A percentile compares a stretch with the other conserved stretches of the same genome.
phyloP scores from a whole-genome alignment of 768 basidiomycete species.

The Suillus weaverae region DNA sequence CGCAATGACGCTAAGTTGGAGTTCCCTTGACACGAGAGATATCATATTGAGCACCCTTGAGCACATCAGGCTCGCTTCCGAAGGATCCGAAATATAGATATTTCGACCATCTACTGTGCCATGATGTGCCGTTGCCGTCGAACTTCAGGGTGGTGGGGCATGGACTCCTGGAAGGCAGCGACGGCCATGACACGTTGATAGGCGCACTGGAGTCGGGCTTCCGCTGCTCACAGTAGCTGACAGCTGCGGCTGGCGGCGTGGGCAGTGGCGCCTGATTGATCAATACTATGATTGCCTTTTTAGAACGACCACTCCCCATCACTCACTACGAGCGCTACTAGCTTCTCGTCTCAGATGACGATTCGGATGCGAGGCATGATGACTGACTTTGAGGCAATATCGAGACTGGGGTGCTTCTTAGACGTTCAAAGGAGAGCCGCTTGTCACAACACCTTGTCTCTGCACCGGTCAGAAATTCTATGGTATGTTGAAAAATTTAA shows the following conservation, averaged over 20 bases:
- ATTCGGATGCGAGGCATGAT: neutral
- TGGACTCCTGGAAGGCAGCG: neutral
- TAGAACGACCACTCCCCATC: slow-evolving; percentile 6
- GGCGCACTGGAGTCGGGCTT: neutral
- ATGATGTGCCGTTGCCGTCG: too few species aligned
- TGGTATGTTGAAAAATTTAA: neutral
- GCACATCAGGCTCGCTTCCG: too few species aligned
- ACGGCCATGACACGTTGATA: neutral
- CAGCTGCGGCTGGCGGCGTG: neutral
- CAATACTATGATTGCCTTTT: slow-evolving; percentile 26
- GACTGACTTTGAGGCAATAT: neutral
- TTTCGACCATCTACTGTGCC: too few species aligned
- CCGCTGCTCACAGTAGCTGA: neutral
- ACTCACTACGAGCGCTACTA: neutral
- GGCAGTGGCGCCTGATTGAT: neutral
- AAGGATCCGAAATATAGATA: too few species aligned
- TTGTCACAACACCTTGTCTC: neutral
- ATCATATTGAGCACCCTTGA: too few species aligned
- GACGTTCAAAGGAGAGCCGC: too few species aligned
- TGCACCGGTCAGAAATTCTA: neutral
- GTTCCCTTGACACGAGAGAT: too few species aligned
- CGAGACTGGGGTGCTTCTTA: neutral
- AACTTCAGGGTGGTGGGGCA: slow-evolving; percentile 11
- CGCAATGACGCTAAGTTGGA: too few species aligned
- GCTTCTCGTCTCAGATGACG: neutral